Base-by-base conservation (phyloP, 2,329 filamentous ascomycete species). In the Geosmithia morbida region DNA sequence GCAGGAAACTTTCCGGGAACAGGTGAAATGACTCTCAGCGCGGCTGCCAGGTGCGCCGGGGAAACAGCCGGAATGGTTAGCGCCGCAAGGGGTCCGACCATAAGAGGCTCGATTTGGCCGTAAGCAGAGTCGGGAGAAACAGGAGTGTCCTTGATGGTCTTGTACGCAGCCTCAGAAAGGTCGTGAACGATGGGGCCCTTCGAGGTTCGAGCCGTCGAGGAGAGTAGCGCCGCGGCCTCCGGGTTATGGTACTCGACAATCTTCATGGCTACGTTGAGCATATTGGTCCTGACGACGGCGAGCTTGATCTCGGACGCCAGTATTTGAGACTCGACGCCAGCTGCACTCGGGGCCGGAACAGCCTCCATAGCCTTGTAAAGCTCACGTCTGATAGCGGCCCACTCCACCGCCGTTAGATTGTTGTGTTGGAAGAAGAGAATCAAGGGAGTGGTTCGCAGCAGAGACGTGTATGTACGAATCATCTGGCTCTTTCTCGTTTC, bases 401-500 rank as follows among this genome's bases (percentile, higher is more conserved):
- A 70, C 54, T 90, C 85, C 13, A 77, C 71, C 2, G 87, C 82
- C 2, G 77, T 77, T 49, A 85, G 68, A 58, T 82, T 80, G 67
- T 79, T 79, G 67, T 82, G 69, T 57, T 83, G 69, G 71, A 96
- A 94, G 57, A 96, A 74, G 50, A 96, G 75, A 55, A 94, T 82
- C 51, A 96, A 66, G 41, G 89, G 88, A 11, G 86, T 83, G 19
- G 87, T 87, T 50, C 86, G 86, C 49, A 96, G 78, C 51, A 95
- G 71, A 44, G 89, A 92, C 46, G 89, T 87, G 67, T 96, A 96
- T 56, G 85, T 80, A 49, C 89, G 81, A 49, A 81, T 73, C 50
- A 97, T 74, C 66, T 98, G 92, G 16, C 88, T 83, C 68, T 97
- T 95, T 62, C 90, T 84, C 58, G 83, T 83, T 61, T 94, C 85